Percentiles rank a stretch among this genome's conserved stretches.
phyloP scores from a whole-genome alignment of 305 asterid genomes.

The Fraxinus xanthoxyloides region DNA sequence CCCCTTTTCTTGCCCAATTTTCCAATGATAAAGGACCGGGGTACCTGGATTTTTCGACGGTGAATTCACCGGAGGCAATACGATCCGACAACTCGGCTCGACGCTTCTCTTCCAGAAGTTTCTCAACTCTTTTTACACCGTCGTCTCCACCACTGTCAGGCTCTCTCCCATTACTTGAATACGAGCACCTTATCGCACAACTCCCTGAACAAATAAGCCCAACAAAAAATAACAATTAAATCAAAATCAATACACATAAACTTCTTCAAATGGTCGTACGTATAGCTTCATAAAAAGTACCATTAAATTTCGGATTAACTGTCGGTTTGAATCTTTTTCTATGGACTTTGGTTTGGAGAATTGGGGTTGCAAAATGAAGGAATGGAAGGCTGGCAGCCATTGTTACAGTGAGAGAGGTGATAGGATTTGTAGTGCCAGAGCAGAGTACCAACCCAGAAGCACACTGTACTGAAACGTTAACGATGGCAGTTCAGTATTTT shows the following conservation, averaged over 20 bases:
- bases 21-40: background rate
- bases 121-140: slow-evolving; percentile 57
- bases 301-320: slow-evolving; percentile 35
- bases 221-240: background rate
- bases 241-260: background rate
- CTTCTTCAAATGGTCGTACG: background rate
- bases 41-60: slow-evolving; percentile 71
- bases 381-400: slow-evolving; percentile 68
- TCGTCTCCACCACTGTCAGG: slow-evolving; percentile 26
- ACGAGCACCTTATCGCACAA: slow-evolving; percentile 50
- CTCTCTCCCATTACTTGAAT: slow-evolving; percentile 51
- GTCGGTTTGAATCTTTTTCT: slow-evolving; percentile 29
- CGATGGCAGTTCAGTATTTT: background rate
- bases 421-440: background rate
- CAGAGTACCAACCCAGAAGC: slow-evolving; percentile 1
- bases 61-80: slow-evolving; percentile 79
- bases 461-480: background rate
- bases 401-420: slow-evolving; percentile 15
- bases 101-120: slow-evolving; percentile 57
- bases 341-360: slow-evolving; percentile 22
- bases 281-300: slow-evolving; percentile 26
- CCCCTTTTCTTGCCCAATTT: background rate
- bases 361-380: slow-evolving; percentile 47
- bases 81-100: slow-evolving; percentile 85
- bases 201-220: slow-evolving; percentile 39